Evolutionary conservation across 371 early-diverging fungal genomes (phyloP).

Genomic region (Nematocida sp.): DNA sequence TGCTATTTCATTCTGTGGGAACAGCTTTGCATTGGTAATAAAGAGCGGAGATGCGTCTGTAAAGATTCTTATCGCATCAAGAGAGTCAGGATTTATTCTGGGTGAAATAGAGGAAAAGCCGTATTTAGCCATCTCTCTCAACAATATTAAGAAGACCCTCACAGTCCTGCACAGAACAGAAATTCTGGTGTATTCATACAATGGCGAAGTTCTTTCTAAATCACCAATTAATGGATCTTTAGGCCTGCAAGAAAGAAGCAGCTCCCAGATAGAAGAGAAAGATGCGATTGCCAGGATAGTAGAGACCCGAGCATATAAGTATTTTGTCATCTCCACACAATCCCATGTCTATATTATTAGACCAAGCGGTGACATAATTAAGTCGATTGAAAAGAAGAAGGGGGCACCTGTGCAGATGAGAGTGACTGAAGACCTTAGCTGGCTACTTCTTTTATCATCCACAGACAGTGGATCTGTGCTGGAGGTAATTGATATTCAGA

Average conservation of each 20-base stretch:
- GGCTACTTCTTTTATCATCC: slow-evolving; percentile 8
- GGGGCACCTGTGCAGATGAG: slow-evolving; percentile 6
- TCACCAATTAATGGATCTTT: neutral
- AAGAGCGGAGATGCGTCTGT: neutral
- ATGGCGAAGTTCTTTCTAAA: slow-evolving; percentile 15
- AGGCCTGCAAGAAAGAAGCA: neutral
- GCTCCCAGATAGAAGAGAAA: neutral
- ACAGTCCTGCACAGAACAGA: slow-evolving; percentile 10
- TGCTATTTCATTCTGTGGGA: slow-evolving; percentile 44
- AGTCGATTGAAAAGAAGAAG: neutral
- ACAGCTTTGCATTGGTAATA: neutral
- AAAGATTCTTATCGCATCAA: slow-evolving; percentile 26
- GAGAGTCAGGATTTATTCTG: slow-evolving; percentile 47
- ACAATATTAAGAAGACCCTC: slow-evolving; percentile 26
- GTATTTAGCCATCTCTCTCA: slow-evolving; percentile 20
- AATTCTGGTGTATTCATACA: slow-evolving; percentile 7
- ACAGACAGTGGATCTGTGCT: slow-evolving; percentile 6
- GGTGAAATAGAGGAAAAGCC: slow-evolving; percentile 17
- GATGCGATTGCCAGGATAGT: slow-evolving; percentile 8
- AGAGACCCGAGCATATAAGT: neutral
- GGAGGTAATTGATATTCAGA: slow-evolving; percentile 41
- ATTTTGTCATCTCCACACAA: neutral
- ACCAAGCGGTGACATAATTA: slow-evolving; percentile 7
- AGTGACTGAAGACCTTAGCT: slow-evolving; percentile 15
- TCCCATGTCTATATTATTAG: neutral